These are phyloP conservation scores for Rossbeevera mucosa DNA, from an alignment of 768 basidiomycete genomes.

Conservation along the genomic window DNA sequence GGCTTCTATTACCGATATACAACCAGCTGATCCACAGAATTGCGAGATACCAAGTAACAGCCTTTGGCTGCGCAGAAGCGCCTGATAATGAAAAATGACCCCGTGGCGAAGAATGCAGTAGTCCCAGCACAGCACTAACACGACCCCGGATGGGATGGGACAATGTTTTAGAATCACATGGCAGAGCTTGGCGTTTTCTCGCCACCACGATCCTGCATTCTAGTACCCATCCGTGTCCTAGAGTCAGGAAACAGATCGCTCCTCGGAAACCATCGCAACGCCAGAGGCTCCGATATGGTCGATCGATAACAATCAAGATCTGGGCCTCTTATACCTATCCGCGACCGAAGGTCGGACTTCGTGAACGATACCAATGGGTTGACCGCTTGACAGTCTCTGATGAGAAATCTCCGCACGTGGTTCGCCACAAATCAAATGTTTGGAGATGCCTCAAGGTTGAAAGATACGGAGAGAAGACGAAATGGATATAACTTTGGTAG, in stretches of 20 bases:
- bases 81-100: constrained; percentile 14
- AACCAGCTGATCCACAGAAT: constrained; percentile 9
- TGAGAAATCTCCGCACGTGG: constrained; percentile 13
- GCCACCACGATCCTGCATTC: constrained; percentile 40
- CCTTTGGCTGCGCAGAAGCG: constrained; percentile 5
- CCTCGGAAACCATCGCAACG: constrained; percentile 16
- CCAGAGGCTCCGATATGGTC: constrained; percentile 43
- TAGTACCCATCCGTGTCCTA: constrained; percentile 33
- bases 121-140: constrained; percentile 33
- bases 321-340: constrained; percentile 39
- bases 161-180: constrained; percentile 44
- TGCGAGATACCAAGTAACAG: constrained; percentile 5
- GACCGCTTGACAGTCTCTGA: constrained; percentile 31
- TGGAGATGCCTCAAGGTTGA: constrained; percentile 23
- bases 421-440: constrained; percentile 39
- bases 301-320: constrained; percentile 41
- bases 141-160: constrained; percentile 31
- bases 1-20: constrained; percentile 15
- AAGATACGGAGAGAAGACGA: constrained; percentile 21
- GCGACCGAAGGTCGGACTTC: constrained; percentile 49
- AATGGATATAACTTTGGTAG: not conserved
- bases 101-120: constrained; percentile 24
- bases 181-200: constrained; percentile 32
- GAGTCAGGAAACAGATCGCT: constrained; percentile 35
- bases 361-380: constrained; percentile 51